Percentiles rank a stretch among this genome's conserved stretches.
phyloP scores from a whole-genome alignment of 176 grass and related monocot species.

The Cenchrus fungigraminus region DNA sequence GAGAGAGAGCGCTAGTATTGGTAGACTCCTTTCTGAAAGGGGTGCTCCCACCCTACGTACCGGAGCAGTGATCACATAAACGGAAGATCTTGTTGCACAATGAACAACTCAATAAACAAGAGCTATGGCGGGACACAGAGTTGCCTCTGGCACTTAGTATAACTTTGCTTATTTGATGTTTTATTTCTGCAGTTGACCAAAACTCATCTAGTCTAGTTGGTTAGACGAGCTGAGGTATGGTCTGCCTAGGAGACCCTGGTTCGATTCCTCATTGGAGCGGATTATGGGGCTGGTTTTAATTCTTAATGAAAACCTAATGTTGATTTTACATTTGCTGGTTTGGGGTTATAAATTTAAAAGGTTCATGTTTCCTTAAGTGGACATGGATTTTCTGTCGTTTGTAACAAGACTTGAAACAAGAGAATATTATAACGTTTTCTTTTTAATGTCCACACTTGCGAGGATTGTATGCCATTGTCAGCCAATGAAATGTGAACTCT shows the following conservation, averaged over 20 bases:
- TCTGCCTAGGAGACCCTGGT: too few species aligned
- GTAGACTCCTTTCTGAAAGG: slow-evolving; percentile 48
- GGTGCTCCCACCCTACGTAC: slow-evolving; percentile 43
- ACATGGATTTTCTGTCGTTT: neutral
- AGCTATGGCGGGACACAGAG: neutral
- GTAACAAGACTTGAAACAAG: neutral
- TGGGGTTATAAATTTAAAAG: neutral
- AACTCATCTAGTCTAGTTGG: too few species aligned
- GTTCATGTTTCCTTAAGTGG: neutral
- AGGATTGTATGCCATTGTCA: neutral
- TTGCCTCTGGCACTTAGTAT: neutral
- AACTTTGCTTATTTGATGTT: neutral
- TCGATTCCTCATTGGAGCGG: too few species aligned
- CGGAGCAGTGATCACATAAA: neutral
- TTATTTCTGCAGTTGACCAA: neutral
- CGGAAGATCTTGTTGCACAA: neutral
- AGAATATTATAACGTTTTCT: neutral
- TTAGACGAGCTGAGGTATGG: too few species aligned
- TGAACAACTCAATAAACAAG: neutral
- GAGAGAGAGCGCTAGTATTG: slow-evolving; percentile 47
- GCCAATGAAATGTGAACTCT: neutral
- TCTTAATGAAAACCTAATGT: too few species aligned
- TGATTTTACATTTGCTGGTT: too few species aligned
- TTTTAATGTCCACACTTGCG: neutral
- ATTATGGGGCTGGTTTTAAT: too few species aligned